Evolutionary conservation across 257 asterid genomes (phyloP).

Genomic region (Rehmannia glutinosa): DNA sequence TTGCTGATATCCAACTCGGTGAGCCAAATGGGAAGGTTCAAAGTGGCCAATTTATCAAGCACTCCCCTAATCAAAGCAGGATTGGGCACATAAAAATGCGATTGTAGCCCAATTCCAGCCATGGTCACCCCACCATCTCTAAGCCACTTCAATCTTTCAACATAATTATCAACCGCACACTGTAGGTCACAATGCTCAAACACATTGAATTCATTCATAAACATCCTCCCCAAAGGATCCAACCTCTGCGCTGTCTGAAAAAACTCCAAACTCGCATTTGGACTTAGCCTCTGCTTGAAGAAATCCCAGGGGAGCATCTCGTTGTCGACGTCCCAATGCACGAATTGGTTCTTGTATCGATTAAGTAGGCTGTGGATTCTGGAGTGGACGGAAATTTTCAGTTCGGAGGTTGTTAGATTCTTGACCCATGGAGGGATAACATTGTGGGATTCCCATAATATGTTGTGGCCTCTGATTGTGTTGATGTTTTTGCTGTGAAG

Average conservation of each 20-base stretch:
- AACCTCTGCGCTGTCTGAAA: conserved; percentile 31
- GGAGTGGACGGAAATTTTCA: conserved; percentile 32
- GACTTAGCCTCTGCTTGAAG: conserved; percentile 45
- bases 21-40: conserved; percentile 61
- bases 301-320: conserved; percentile 62
- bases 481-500: conserved; percentile 35
- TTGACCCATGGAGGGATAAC: conserved; percentile 55
- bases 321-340: conserved; percentile 72
- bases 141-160: conserved; percentile 35
- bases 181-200: conserved; percentile 42
- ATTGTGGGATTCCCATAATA: conserved; percentile 58
- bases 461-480: conserved; percentile 63
- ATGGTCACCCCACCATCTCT: conserved; percentile 25
- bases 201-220: conserved; percentile 54
- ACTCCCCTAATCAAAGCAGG: conserved; percentile 47
- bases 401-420: conserved; percentile 32
- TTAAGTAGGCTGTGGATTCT: conserved; percentile 44
- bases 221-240: conserved; percentile 48
- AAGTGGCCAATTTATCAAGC: conserved; percentile 46
- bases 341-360: conserved; percentile 46
- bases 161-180: conserved; percentile 35
- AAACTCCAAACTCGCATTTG: conserved; percentile 35
- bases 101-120: conserved; percentile 60
- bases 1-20: conserved; percentile 51
- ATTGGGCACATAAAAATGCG: conserved; percentile 45